Percentiles rank a stretch among this genome's conserved stretches.
Conservation (phyloP, 176 grass and related monocot genomes). For the Thinopyrum elongatum region DNA sequence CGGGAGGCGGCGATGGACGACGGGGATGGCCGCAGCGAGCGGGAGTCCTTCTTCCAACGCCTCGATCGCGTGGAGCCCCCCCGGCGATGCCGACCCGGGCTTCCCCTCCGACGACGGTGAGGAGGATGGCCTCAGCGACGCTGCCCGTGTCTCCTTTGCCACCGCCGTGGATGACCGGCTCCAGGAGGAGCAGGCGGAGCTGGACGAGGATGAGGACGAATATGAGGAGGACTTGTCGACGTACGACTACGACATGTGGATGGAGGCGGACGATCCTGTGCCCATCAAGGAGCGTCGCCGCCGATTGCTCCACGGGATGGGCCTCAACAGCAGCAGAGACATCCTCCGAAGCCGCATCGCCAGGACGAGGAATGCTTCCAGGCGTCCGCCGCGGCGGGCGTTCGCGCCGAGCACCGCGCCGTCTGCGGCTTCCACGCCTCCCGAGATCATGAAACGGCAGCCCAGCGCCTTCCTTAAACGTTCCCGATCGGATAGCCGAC, state of each 20-base stretch:
- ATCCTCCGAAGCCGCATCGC: constrained; percentile 42
- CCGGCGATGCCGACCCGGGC: constrained; percentile 20
- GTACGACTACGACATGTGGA: constrained; percentile 68
- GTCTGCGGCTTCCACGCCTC: neutral
- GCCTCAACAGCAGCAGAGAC: constrained; percentile 58
- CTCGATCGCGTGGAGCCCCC: constrained; percentile 45
- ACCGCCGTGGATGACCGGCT: constrained; percentile 26
- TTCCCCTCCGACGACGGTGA: constrained; percentile 41
- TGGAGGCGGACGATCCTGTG: constrained; percentile 53
- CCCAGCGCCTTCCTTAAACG: neutral
- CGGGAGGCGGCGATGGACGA: neutral
- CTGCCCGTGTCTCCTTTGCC: constrained; percentile 33
- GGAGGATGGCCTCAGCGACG: constrained; percentile 33
- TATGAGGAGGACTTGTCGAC: constrained; percentile 43
- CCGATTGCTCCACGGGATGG: constrained; percentile 51
- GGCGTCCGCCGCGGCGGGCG: neutral
- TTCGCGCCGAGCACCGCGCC: neutral
- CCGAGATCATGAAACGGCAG: neutral
- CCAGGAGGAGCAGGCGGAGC: constrained; percentile 29
- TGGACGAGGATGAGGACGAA: constrained; percentile 24
- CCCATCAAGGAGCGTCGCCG: constrained; percentile 66
- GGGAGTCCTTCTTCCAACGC: constrained; percentile 51
- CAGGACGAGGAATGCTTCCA: constrained; percentile 12
- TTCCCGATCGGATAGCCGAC: constrained; percentile 31
- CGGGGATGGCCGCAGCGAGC: neutral